Evolutionary conservation across 2,329 filamentous ascomycete species (phyloP).

Genomic region (Byssothecium circinans): DNA sequence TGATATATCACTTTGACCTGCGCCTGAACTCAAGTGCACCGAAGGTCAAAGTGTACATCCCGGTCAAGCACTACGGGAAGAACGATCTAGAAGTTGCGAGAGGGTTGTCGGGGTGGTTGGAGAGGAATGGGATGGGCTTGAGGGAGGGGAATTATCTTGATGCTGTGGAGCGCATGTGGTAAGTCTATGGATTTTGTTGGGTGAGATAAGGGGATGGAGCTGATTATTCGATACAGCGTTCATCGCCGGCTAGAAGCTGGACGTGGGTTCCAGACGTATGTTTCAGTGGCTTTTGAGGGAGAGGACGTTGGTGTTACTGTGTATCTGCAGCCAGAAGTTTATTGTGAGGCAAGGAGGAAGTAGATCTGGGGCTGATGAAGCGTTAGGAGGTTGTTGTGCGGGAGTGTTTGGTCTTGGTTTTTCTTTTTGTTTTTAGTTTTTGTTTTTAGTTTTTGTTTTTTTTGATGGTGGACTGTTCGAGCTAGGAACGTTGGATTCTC

Average conservation of each 20-base stretch:
- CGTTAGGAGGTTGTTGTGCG: no score
- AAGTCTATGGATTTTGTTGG: no score
- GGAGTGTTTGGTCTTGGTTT: no score
- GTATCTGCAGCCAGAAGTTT: conserved; percentile 10
- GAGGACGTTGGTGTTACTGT: conserved; percentile 5
- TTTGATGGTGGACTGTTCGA: no score
- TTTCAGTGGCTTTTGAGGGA: conserved; percentile 6
- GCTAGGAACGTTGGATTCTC: no score
- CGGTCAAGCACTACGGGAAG: conserved; percentile 13
- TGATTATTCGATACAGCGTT: background rate
- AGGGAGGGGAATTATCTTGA: conserved; percentile 1
- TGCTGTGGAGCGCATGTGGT: background rate
- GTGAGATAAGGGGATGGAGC: no score
- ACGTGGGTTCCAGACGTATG: conserved; percentile 12
- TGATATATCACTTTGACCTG: conserved; percentile 16
- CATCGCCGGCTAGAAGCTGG: conserved; percentile 3
- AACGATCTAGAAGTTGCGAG: conserved; percentile 6
- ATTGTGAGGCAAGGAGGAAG: background rate
- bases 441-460: no score
- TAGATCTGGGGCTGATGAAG: no score
- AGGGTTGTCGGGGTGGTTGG: conserved; percentile 4
- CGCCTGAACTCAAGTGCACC: conserved; percentile 2
- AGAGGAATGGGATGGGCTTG: background rate
- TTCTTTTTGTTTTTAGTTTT: no score
- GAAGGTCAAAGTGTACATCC: conserved; percentile 15